Base-by-base conservation (phyloP, 1,139 yeast genomes). In the Geotrichum histeridarum region DNA sequence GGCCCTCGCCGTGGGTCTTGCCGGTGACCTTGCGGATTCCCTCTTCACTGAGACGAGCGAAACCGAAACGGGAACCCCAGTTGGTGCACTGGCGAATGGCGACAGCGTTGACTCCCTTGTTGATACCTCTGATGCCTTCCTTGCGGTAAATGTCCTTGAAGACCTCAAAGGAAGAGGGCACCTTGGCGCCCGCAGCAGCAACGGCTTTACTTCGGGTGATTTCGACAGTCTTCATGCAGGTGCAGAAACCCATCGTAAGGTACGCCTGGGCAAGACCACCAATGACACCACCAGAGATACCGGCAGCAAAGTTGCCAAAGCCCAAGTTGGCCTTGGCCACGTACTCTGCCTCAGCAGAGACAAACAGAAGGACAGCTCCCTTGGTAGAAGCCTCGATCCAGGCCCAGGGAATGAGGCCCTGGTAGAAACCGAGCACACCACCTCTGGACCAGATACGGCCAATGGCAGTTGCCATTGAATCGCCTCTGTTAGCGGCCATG, bases 301-400 rank as follows among this genome's bases (percentile, higher is more conserved):
- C 99, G 17, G 95, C 79, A 31, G 82, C 77, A 64, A 93, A 91
- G 60, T 84, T 81, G 57, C 78, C 77, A 27, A 84, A 78, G 51
- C 95, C 94, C 35, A 86, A 66, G 42, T 68, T 69, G 30, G 69
- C 62, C 65, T 78, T 83, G 66, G 84, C 82, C 55, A 79, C 80
- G 70, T 88, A 89, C 72, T 93, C 99, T 51, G 90, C 86, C 69
- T 93, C 99, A 37, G 95, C 83, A 51, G 95, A 84, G 30, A 91
- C 97, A 64, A 93, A 94, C 64, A 93, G 77, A 57, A 93, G 77
- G n/a, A 91, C 96, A 3, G 98, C 98, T 69, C 99, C 99, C 71
- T 93, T 93, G 47, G 99, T 93, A 22, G 96, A 86, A n/a, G 97
- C 99, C 73, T 93, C 99, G 63, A 93, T 86, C 97, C 98, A 91